phyloP scores from a whole-genome alignment of 441 rosid genomes.

The Omphalea diandra region DNA sequence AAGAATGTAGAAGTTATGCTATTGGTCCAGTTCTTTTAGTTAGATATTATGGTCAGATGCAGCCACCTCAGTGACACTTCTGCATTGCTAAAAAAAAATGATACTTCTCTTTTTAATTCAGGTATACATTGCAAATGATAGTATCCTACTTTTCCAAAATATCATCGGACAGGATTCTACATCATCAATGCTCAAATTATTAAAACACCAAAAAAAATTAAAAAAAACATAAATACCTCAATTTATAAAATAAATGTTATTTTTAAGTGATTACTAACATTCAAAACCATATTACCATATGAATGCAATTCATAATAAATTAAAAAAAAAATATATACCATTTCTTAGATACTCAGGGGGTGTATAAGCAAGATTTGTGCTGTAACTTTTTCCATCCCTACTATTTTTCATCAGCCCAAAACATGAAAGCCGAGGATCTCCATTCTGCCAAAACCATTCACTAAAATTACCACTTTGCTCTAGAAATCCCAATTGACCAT shows the following conservation, averaged over 20 bases:
- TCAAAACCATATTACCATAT: background rate
- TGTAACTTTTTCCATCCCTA: constrained; percentile 94
- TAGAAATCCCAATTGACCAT: constrained; percentile 7
- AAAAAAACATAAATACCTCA: no score
- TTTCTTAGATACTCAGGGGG: constrained; percentile 93
- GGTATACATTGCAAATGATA: no score
- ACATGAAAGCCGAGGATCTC: constrained; percentile 96
- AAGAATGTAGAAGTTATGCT: no score
- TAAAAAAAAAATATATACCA: constrained; percentile 52
- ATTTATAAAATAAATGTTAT: background rate
- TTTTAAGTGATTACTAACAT: background rate
- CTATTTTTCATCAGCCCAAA: constrained; percentile 96
- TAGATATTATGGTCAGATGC: background rate
- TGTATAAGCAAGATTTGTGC: constrained; percentile 93
- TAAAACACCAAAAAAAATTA: background rate
- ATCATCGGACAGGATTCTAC: no score
- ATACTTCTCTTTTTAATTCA: no score
- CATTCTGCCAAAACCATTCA: constrained; percentile 59
- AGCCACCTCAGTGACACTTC: no score
- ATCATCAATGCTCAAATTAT: background rate
- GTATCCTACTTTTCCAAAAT: background rate
- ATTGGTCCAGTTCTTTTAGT: no score
- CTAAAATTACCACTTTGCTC: constrained; percentile 20
- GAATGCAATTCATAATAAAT: background rate
- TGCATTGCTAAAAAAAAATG: no score